A percentile compares a stretch with the other conserved stretches of the same genome.
phyloP scores from a whole-genome alignment of 257 asterid genomes.

The Schizonepeta tenuifolia region DNA sequence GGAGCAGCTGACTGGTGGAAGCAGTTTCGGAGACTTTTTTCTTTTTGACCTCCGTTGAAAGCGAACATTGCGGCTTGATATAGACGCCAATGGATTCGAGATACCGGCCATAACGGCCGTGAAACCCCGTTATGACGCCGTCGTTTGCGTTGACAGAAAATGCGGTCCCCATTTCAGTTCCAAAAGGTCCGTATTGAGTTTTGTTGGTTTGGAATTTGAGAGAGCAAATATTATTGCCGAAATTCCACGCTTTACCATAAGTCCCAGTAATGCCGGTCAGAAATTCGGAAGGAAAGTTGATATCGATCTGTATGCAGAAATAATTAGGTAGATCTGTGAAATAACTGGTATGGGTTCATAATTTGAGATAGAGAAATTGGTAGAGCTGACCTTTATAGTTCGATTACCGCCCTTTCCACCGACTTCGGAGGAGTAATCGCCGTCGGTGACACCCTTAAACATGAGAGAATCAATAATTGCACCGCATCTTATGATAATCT shows the following conservation, averaged over 20 bases:
- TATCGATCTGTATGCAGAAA: background rate
- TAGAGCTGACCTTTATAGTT: background rate
- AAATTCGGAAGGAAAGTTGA: conserved; percentile 18
- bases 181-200: background rate
- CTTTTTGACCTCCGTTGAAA: background rate
- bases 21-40: too few relatives aligned
- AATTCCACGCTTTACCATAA: background rate
- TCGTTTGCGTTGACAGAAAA: background rate
- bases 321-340: background rate
- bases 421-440: background rate
- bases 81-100: background rate
- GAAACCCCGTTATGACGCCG: background rate
- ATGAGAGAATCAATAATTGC: conserved; percentile 13
- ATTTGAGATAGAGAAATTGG: background rate
- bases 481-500: background rate
- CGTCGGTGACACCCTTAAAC: background rate
- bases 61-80: background rate
- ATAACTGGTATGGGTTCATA: too few relatives aligned
- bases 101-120: background rate
- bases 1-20: background rate
- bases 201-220: background rate
- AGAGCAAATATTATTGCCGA: background rate
- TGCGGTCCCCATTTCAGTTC: background rate
- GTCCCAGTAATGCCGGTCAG: conserved; percentile 20
- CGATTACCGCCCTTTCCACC: background rate